Evolutionary conservation across 768 basidiomycete species (phyloP).

Genomic region (Russula earlei): DNA sequence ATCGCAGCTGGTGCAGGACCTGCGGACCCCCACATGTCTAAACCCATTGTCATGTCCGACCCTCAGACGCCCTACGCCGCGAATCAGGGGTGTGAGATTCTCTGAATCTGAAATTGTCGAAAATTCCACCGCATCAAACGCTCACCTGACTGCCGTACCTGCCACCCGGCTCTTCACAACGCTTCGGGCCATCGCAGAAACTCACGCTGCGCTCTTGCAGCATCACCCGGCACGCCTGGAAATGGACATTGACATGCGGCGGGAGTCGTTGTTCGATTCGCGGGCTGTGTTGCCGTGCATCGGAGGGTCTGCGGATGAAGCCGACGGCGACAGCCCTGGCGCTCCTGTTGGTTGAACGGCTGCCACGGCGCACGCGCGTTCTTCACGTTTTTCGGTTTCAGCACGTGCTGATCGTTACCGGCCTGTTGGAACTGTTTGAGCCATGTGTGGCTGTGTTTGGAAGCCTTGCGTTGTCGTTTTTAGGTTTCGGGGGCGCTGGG

Average conservation of each 20-base stretch:
- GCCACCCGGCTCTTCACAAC: neutral
- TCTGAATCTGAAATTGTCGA: neutral
- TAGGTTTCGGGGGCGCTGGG: conserved; percentile 4
- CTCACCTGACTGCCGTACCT: neutral
- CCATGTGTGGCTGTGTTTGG: conserved; percentile 3
- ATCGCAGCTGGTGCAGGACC: neutral
- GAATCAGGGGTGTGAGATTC: neutral
- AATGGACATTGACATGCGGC: conserved; percentile 2
- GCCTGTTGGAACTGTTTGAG: conserved; percentile 7
- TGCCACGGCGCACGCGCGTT: conserved; percentile 2
- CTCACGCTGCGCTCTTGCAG: neutral
- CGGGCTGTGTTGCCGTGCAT: neutral
- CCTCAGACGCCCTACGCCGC: neutral
- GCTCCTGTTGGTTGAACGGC: conserved; percentile 1
- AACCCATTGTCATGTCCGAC: neutral
- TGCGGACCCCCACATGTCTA: neutral
- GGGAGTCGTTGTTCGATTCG: neutral
- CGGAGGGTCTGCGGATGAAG: neutral
- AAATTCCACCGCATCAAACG: neutral
- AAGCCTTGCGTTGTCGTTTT: conserved; percentile 8
- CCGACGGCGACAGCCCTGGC: neutral
- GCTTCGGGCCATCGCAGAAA: neutral
- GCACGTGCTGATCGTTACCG: neutral
- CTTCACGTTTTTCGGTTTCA: conserved; percentile 8
- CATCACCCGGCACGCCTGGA: neutral